Evolutionary conservation across 2,329 filamentous ascomycete species (phyloP).

Genomic region (Arthroderma sp.): DNA sequence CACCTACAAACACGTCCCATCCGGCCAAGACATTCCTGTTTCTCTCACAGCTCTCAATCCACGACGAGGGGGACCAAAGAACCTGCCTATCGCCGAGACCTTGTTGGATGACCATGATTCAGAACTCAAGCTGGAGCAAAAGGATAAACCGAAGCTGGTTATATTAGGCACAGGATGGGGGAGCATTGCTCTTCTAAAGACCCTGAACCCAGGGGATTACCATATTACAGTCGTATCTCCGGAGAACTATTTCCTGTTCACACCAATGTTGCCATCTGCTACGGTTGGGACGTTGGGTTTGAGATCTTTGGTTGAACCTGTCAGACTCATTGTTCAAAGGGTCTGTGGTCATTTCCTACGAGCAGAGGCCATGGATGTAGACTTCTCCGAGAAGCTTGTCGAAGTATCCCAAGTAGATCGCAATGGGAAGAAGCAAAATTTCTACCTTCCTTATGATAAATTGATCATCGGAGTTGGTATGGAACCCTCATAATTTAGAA

Average conservation of each 20-base stretch:
- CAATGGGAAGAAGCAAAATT: slow-evolving; percentile 59
- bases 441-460: slow-evolving; percentile 97
- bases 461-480: slow-evolving; percentile 72
- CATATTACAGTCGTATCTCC: slow-evolving; percentile 92
- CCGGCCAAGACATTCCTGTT: slow-evolving; percentile 62
- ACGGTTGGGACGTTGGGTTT: slow-evolving; percentile 92
- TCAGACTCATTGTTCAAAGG: slow-evolving; percentile 65
- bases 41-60: slow-evolving; percentile 72
- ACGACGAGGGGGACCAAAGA: slow-evolving; percentile 77
- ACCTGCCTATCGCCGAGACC: slow-evolving; percentile 77
- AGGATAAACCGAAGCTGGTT: slow-evolving; percentile 83
- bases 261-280: slow-evolving; percentile 91
- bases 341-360: slow-evolving; percentile 83
- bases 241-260: slow-evolving; percentile 94
- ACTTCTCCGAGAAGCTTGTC: slow-evolving; percentile 81
- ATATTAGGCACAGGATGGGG: slow-evolving; percentile 93
- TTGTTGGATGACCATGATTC: slow-evolving; percentile 81
- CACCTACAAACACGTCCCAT: slow-evolving; percentile 66
- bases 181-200: slow-evolving; percentile 80
- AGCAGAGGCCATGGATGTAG: slow-evolving; percentile 73
- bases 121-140: slow-evolving; percentile 53
- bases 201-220: slow-evolving; percentile 79
- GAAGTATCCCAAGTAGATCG: slow-evolving; percentile 66
- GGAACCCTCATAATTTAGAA: slow-evolving; percentile 8
- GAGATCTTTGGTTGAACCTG: slow-evolving; percentile 81